phyloP scores from a whole-genome alignment of 495 filamentous ascomycete species.

The Neurospora sp. region DNA sequence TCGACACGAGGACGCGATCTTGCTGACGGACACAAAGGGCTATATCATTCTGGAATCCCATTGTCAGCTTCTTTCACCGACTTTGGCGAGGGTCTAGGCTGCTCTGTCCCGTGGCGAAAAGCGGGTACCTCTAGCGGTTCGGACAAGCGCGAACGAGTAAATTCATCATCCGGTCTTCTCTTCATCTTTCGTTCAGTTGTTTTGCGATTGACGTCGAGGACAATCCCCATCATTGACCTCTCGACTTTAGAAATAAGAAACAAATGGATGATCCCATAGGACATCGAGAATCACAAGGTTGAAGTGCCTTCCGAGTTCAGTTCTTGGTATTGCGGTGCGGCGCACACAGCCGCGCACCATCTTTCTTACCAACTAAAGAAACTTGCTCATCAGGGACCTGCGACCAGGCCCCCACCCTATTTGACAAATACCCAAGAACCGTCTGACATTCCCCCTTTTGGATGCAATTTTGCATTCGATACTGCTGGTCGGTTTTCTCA shows the following conservation, averaged over 20 bases:
- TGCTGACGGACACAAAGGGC: not conserved
- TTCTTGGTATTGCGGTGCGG: not conserved
- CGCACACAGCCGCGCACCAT: not conserved
- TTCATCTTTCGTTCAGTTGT: not conserved
- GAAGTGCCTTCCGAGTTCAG: not conserved
- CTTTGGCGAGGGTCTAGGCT: not conserved
- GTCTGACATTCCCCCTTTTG: not conserved
- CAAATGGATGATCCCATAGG: not conserved
- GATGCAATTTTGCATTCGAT: not conserved
- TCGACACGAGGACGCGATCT: not conserved
- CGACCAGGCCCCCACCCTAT: not conserved
- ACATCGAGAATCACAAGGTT: not conserved
- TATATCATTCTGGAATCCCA: not conserved
- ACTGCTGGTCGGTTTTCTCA: not conserved
- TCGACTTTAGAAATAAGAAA: not conserved
- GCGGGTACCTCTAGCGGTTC: not conserved
- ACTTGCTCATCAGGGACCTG: not conserved
- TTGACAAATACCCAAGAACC: not conserved
- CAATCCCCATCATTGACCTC: not conserved
- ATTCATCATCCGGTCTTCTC: not conserved
- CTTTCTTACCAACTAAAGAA: not conserved
- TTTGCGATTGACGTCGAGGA: not conserved
- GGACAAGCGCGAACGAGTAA: not conserved
- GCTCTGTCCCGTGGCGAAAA: not conserved
- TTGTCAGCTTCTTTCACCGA: not conserved